Evolutionary conservation across 129 eudicot species (phyloP), one percentile per base, ranked within the genome.

Genomic region (Lonicera japonica): DNA sequence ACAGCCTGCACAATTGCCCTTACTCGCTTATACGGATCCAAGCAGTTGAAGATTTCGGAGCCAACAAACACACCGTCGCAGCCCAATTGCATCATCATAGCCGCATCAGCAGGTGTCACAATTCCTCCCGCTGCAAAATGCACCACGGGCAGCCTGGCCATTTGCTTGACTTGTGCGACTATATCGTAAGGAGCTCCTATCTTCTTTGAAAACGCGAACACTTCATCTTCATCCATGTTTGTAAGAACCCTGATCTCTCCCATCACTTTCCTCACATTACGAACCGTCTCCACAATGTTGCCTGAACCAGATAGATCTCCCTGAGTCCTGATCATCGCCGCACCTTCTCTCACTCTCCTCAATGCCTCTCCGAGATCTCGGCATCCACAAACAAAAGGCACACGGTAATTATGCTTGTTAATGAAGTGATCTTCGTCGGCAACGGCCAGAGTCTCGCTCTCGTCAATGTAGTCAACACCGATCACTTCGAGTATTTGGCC

Each of bases 81-180:
- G 0, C 98, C 96, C 63, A 89, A 57, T 24, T 82, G 95, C 90
- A 82, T 80, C 95, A 89, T 82, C 72, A 89, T 16, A 0, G 95
- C 97, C 0, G 90, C 97, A 65, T 89, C 97, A 0, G 97, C 95
- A 43, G 97, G 95, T 0, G 95, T 92, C 39, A 68, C 77, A 16
- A 92, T 84, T n/a, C 98, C 98, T 3, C 98, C 96, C 20, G 90
- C 77, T 9, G 98, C 98, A 59, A 87, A 91, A 80, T 91, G 96
- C 66, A 87, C 90, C 58, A 87, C 98, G n/a, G 98, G 98, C 18
- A 92, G 80, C 80, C 98, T 55, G 0, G 91, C 85, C 90, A 87
- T 82, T 34, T 92, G 96, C 79, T 87, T 92, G 7, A 95, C 80
- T 23, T 87, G 98, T 1, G 86, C 96, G 18, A 88, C 84, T 0